These are phyloP conservation scores for Vanilla planifolia DNA, from an alignment of 106 monocot genomes.

Conservation along the genomic window DNA sequence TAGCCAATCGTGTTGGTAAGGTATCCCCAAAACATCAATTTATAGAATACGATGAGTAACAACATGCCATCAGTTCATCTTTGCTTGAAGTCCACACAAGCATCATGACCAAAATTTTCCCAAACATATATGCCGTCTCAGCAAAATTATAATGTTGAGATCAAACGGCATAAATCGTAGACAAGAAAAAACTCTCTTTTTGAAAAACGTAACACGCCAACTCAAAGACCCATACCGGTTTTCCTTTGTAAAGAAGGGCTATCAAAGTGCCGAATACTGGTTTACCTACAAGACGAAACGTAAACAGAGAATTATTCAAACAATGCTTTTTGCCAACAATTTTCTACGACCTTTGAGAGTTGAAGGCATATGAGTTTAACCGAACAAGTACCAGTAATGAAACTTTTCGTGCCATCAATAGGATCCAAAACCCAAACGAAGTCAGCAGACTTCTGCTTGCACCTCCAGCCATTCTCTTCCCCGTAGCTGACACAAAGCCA, in stretches of 20 bases:
- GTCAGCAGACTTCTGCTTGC: slow-evolving; percentile 58
- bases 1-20: no score
- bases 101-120: no score
- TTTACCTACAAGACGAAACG: slow-evolving; percentile 55
- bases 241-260: slow-evolving; percentile 78
- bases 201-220: no score
- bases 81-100: no score
- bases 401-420: slow-evolving; percentile 98
- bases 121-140: no score
- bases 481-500: slow-evolving; percentile 54
- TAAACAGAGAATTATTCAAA: neutral
- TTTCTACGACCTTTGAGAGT: neutral
- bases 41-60: no score
- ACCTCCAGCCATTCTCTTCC: slow-evolving; percentile 98
- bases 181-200: no score
- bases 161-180: no score
- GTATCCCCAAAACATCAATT: no score
- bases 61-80: no score
- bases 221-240: slow-evolving; percentile 44
- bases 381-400: slow-evolving; percentile 78
- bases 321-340: neutral
- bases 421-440: slow-evolving; percentile 99
- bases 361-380: neutral
- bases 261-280: slow-evolving; percentile 96
- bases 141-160: no score